A percentile compares a stretch with the other conserved stretches of the same genome.
These are phyloP conservation scores for Ambrosiella beaveri DNA, from an alignment of 2,329 filamentous ascomycete species.

Conservation along the genomic window DNA sequence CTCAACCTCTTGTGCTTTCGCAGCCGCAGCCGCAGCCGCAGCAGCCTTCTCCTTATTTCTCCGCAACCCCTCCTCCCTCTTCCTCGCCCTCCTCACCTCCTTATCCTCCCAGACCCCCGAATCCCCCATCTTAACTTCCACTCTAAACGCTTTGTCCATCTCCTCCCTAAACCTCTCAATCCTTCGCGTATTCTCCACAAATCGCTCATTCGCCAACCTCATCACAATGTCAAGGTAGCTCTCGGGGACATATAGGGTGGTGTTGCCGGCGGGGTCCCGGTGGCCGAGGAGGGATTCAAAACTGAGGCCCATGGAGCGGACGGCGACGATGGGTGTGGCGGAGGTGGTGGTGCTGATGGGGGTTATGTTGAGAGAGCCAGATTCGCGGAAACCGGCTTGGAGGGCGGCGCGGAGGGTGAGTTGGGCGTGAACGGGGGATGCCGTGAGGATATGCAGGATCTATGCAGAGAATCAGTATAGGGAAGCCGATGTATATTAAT, in stretches of 20 bases:
- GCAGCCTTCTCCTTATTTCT: conserved; percentile 16
- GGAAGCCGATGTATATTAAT: too few species aligned
- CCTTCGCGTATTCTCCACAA: conserved; percentile 49
- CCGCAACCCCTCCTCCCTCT: conserved; percentile 39
- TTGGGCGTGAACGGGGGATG: conserved; percentile 59
- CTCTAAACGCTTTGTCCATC: conserved; percentile 19
- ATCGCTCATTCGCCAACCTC: conserved; percentile 55
- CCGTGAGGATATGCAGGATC: conserved; percentile 78
- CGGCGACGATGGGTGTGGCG: conserved; percentile 56
- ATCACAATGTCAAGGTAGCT: conserved; percentile 52
- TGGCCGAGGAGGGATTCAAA: conserved; percentile 68
- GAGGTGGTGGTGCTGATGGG: conserved; percentile 17
- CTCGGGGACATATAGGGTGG: conserved; percentile 39
- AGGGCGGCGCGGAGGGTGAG: conserved; percentile 58
- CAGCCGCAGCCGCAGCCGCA: neutral
- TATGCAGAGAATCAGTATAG: conserved; percentile 21
- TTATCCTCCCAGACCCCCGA: conserved; percentile 38
- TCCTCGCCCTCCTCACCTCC: conserved; percentile 33
- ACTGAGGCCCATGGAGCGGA: conserved; percentile 66
- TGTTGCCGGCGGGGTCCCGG: conserved; percentile 22
- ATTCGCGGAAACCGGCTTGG: conserved; percentile 76
- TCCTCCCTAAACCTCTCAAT: conserved; percentile 46
- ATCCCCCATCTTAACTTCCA: conserved; percentile 10
- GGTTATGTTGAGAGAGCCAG: conserved; percentile 56
- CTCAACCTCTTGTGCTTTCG: neutral